These are phyloP conservation scores for Vanrija sp. DNA, from an alignment of 1,284 basidiomycete species.

Conservation along the genomic window DNA sequence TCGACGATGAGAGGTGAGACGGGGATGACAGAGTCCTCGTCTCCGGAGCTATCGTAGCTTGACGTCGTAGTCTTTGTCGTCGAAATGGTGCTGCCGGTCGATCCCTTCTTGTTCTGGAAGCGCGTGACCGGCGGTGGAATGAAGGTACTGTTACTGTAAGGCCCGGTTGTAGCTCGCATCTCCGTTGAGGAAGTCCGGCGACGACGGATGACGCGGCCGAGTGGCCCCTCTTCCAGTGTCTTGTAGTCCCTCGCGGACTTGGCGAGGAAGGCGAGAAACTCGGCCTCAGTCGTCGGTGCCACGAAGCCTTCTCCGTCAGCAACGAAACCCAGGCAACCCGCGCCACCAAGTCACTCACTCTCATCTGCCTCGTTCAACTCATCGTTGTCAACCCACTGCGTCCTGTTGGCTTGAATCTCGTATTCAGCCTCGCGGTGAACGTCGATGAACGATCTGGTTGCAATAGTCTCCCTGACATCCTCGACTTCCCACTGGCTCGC, in stretches of 20 bases:
- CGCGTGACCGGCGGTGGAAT: conserved; percentile 13
- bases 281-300: conserved; percentile 2
- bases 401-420: conserved; percentile 24
- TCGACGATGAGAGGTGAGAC: conserved; percentile 26
- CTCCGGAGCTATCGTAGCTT: conserved; percentile 6
- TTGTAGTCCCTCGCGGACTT: conserved; percentile 31
- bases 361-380: conserved; percentile 19
- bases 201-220: conserved; percentile 16
- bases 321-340: neutral
- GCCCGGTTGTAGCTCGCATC: conserved; percentile 20
- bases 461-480: too few species aligned
- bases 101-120: conserved; percentile 21
- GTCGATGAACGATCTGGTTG: too few species aligned
- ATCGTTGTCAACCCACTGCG: conserved; percentile 24
- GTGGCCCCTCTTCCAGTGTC: conserved; percentile 23
- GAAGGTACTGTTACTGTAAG: conserved; percentile 30
- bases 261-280: conserved; percentile 33
- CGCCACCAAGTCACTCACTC: conserved; percentile 12
- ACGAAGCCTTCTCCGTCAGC: neutral
- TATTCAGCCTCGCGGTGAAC: conserved; percentile 25
- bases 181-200: conserved; percentile 28
- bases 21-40: conserved; percentile 13
- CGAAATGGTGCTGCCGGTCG: conserved; percentile 10
- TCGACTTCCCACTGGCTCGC: conserved; percentile 10
- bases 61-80: too few species aligned